These are phyloP conservation scores for Neonectria coccinea DNA, from an alignment of 2,329 filamentous ascomycete genomes.

Conservation along the genomic window DNA sequence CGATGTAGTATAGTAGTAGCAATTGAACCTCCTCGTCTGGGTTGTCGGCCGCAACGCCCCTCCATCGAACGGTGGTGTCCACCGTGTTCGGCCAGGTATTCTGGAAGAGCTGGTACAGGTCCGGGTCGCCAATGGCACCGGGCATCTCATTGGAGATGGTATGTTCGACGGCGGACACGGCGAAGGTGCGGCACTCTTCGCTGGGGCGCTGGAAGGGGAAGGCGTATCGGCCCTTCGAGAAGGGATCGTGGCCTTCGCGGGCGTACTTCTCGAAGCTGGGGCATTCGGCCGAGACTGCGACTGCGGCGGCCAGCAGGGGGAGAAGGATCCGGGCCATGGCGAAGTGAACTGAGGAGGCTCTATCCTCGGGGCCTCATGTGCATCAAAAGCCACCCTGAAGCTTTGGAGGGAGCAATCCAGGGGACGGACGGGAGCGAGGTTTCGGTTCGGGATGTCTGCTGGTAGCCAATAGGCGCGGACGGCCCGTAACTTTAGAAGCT, in stretches of 20 bases:
- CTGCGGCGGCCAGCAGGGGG: constrained; percentile 28
- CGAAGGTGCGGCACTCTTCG: constrained; percentile 82
- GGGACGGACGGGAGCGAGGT: too few relatives aligned
- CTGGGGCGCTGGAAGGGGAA: constrained; percentile 85
- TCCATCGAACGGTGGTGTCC: constrained; percentile 79
- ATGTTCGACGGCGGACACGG: constrained; percentile 79
- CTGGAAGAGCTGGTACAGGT: constrained; percentile 76
- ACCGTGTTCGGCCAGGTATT: constrained; percentile 82
- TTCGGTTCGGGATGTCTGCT: not conserved
- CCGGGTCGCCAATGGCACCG: constrained; percentile 77
- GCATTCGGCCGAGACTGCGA: constrained; percentile 45
- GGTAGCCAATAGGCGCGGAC: not conserved
- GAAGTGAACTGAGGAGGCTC: not conserved
- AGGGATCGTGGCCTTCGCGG: constrained; percentile 69
- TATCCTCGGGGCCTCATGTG: not conserved
- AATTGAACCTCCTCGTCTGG: constrained; percentile 66
- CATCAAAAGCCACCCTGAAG: not conserved
- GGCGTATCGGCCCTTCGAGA: constrained; percentile 79
- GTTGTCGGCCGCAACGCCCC: constrained; percentile 68
- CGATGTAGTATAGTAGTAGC: too few relatives aligned
- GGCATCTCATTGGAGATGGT: constrained; percentile 76
- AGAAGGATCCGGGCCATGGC: constrained; percentile 25
- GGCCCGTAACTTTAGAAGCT: not conserved
- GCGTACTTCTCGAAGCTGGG: constrained; percentile 53
- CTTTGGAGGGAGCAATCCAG: not conserved